Conservation (phyloP, 306 rosid species). For the Trifolium repens region DNA sequence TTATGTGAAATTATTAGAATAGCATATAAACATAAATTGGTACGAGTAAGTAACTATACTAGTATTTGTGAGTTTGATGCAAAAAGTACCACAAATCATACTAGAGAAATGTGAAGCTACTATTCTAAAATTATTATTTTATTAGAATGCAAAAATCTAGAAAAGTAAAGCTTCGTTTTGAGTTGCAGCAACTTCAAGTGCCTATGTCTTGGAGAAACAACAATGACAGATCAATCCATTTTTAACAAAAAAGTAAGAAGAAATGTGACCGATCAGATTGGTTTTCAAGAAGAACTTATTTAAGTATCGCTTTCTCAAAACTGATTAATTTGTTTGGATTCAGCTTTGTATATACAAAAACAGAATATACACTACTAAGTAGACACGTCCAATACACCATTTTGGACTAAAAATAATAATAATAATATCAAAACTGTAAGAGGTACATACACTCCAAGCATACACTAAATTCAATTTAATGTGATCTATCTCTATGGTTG, state of each 20-base stretch:
- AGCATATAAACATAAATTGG: no score
- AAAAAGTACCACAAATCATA: background rate
- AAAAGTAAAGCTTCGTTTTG: conserved; percentile 17
- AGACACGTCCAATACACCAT: conserved; percentile 22
- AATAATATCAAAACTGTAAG: background rate
- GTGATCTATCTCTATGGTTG: background rate
- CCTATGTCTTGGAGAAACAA: conserved; percentile 39
- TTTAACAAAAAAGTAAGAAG: conserved; percentile 20
- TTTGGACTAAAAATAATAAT: background rate
- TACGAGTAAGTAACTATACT: no score
- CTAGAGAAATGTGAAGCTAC: conserved; percentile 10
- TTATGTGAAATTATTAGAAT: no score
- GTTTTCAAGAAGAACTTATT: conserved; percentile 31
- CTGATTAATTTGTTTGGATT: conserved; percentile 12
- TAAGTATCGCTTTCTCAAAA: conserved; percentile 37
- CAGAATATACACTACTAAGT: conserved; percentile 11
- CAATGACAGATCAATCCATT: conserved; percentile 3
- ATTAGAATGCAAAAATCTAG: conserved; percentile 20
- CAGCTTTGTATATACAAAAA: conserved; percentile 24
- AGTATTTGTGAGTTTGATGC: no score
- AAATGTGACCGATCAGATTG: conserved; percentile 21
- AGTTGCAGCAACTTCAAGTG: conserved; percentile 4
- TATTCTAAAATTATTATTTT: conserved; percentile 26
- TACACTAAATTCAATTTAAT: background rate
- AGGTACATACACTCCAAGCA: background rate